Base-by-base conservation (phyloP, 2,329 filamentous ascomycete genomes). In the Neonectria faginata region DNA sequence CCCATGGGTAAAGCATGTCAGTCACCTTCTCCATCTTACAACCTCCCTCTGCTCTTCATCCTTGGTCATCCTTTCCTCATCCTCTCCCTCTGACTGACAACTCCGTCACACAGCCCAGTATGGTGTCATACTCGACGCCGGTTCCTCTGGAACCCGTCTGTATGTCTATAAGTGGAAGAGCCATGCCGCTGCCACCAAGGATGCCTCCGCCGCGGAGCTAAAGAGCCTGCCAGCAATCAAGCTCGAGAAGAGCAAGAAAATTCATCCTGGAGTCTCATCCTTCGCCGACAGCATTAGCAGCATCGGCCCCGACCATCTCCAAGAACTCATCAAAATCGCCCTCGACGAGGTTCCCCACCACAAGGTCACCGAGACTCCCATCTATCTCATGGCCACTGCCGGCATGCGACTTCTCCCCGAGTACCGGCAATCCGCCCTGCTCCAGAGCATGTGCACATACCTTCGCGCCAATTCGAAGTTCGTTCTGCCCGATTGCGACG, bases 141-240 rank as follows among this genome's bases (percentile, higher is more conserved):
- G 96, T 73, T 98, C 96, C 79, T 98, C 96, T 79, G 95, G 96
- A 78, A 98, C 95, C 74, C 92, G 96, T 77, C 86, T 97, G 68
- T 93, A 99, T 79, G 89, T 99, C 62, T 99, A 99, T 82, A 89
- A 90, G 80, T 99, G 96, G 96, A 88, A 94, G 75, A 91, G 97
- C 75, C 89, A 90, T 68, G 83, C 88, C 42, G 85, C 85, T 70
- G 91, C 92, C 44, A 57, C 68, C 83, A 88, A 73, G 84, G 89
- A 89, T 60, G 71, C 77, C 25, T 74, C 76, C 12, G 57, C 68
- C 16, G 61, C 72, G 4, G 72, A 80, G 58, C 65, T 94, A 53
- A 86, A 88, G 63, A 88, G 85, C 54, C 82, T 99, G 29, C 96
- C 96, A 3, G 88, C 90, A 72, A 83, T 99, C 70, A 89, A 92